phyloP scores from a whole-genome alignment of 768 basidiomycete genomes.

The Neoboletus subvelutipes region DNA sequence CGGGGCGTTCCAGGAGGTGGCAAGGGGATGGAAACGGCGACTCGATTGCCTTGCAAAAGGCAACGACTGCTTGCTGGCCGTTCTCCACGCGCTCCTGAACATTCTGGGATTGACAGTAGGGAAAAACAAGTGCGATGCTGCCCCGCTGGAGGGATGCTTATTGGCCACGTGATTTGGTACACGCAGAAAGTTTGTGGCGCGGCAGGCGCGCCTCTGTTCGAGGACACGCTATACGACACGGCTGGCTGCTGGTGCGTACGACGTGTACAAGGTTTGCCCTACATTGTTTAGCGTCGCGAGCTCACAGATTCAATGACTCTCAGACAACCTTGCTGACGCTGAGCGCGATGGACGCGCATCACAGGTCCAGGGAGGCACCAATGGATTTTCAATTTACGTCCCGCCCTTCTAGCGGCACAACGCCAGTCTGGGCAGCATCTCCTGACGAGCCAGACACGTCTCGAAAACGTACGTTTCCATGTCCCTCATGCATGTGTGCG shows the following conservation, averaged over 20 bases:
- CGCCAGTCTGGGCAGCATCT: conserved; percentile 55
- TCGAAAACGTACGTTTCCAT: conserved; percentile 62
- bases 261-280: conserved; percentile 18
- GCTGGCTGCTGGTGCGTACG: neutral
- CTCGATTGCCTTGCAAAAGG: conserved; percentile 17
- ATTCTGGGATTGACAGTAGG: conserved; percentile 20
- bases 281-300: neutral
- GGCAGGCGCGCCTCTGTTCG: conserved; percentile 14
- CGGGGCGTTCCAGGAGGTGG: conserved; percentile 45
- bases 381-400: conserved; percentile 91
- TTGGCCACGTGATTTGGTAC: conserved; percentile 27
- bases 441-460: conserved; percentile 52
- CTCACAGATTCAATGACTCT: neutral
- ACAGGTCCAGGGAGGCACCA: conserved; percentile 73
- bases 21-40: conserved; percentile 56
- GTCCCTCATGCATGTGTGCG: conserved; percentile 22
- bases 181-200: conserved; percentile 14
- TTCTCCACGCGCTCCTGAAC: conserved; percentile 30
- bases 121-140: neutral
- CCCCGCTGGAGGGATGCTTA: neutral
- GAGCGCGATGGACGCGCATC: conserved; percentile 26
- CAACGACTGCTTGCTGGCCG: conserved; percentile 17
- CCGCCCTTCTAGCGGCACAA: conserved; percentile 49
- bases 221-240: conserved; percentile 6
- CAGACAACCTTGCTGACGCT: neutral